A percentile compares a stretch with the other conserved stretches of the same genome.
phyloP scores from a whole-genome alignment of 2,329 filamentous ascomycete genomes.

The Pseudocercospora pini-densiflorae region DNA sequence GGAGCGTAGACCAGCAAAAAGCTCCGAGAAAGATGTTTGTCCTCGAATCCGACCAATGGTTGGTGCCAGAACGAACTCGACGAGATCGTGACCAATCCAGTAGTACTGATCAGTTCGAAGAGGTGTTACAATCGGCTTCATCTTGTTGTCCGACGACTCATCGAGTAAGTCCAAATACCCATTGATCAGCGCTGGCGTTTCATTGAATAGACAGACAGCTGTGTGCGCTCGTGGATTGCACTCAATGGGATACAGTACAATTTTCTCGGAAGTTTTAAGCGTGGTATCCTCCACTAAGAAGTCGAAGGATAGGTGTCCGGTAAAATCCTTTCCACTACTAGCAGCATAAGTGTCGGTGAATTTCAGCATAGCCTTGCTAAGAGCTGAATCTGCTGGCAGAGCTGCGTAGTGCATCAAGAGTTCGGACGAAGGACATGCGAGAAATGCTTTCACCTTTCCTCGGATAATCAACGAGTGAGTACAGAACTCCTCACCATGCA shows the following conservation, averaged over 20 bases:
- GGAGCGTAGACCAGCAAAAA: slow-evolving; percentile 33
- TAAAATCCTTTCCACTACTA: slow-evolving; percentile 57
- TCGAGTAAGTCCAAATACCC: slow-evolving; percentile 59
- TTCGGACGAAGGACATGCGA: slow-evolving; percentile 66
- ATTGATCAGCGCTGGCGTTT: slow-evolving; percentile 49
- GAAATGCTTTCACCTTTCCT: slow-evolving; percentile 68
- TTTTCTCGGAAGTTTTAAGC: slow-evolving; percentile 29
- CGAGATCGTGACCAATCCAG: slow-evolving; percentile 71
- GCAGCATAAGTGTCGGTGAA: slow-evolving; percentile 66
- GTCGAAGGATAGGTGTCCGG: slow-evolving; percentile 74
- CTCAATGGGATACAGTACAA: slow-evolving; percentile 67
- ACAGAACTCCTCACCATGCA: slow-evolving; percentile 69
- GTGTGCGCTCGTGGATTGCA: slow-evolving; percentile 74
- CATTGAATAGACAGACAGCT: slow-evolving; percentile 64
- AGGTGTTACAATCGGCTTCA: slow-evolving; percentile 29
- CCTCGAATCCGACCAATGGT: slow-evolving; percentile 45
- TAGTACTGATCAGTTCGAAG: slow-evolving; percentile 51
- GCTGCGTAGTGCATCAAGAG: slow-evolving; percentile 69
- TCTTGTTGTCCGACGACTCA: slow-evolving; percentile 13
- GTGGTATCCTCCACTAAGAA: slow-evolving; percentile 62
- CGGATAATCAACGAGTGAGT: slow-evolving; percentile 71
- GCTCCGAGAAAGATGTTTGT: slow-evolving; percentile 33
- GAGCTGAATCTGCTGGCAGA: slow-evolving; percentile 57
- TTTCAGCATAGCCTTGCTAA: slow-evolving; percentile 64
- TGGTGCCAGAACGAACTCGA: slow-evolving; percentile 57